Conservation (phyloP, 352 stramenopile genomes). For the Halophytophthora batemanensis region DNA sequence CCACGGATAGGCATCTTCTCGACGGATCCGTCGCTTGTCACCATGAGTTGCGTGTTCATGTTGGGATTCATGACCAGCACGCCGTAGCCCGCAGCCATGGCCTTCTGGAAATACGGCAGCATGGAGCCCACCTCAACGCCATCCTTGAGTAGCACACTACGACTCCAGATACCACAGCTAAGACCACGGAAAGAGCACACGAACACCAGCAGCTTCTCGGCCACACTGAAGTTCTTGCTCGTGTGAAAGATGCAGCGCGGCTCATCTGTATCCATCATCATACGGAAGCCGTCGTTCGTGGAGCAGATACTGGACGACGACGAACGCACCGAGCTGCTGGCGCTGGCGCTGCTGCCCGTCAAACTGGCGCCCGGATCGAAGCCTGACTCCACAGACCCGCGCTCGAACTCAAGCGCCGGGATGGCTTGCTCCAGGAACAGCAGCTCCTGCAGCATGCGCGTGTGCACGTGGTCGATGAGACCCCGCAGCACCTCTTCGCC, state of each 20-base stretch:
- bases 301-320: slow-evolving; percentile 83
- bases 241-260: slow-evolving; percentile 82
- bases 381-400: slow-evolving; percentile 41
- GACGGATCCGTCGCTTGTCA: slow-evolving; percentile 42
- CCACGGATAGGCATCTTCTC: slow-evolving; percentile 82
- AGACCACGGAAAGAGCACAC: slow-evolving; percentile 76
- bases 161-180: slow-evolving; percentile 88
- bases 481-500: slow-evolving; percentile 66
- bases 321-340: slow-evolving; percentile 43
- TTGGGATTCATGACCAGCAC: slow-evolving; percentile 90
- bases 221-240: slow-evolving; percentile 67
- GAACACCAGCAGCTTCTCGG: slow-evolving; percentile 79
- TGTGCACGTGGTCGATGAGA: slow-evolving; percentile 76
- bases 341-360: slow-evolving; percentile 21
- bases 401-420: slow-evolving; percentile 60
- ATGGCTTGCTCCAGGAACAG: slow-evolving; percentile 80
- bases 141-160: slow-evolving; percentile 76
- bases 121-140: slow-evolving; percentile 89
- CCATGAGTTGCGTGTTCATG: slow-evolving; percentile 86
- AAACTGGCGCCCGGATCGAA: slow-evolving; percentile 41
- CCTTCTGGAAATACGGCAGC: slow-evolving; percentile 85
- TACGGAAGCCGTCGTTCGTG: slow-evolving; percentile 74
- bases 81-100: slow-evolving; percentile 69
- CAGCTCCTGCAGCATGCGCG: slow-evolving; percentile 76
- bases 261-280: slow-evolving; percentile 79